These are phyloP conservation scores for Tetrahymena borealis DNA, from an alignment of 73 alveolate species.

Conservation along the genomic window DNA sequence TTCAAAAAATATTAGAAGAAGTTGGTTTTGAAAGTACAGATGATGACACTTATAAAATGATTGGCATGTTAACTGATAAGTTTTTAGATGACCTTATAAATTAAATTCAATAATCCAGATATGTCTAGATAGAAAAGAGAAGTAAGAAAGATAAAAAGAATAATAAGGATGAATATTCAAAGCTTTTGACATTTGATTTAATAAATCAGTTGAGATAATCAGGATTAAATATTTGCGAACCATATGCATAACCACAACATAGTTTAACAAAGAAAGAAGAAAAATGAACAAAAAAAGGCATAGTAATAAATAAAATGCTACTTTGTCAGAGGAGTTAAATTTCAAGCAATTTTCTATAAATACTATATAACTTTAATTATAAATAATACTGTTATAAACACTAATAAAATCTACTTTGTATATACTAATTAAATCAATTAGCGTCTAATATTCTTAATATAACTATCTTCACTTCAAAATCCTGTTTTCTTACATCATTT, in stretches of 20 bases:
- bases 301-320: not conserved
- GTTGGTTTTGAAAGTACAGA: not conserved
- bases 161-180: not conserved
- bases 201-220: not conserved
- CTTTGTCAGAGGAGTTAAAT: no score
- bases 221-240: not conserved
- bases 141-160: not conserved
- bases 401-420: no score
- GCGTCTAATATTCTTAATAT: no score
- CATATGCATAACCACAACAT: not conserved
- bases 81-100: not conserved
- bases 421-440: no score
- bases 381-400: no score
- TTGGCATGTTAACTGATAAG: not conserved
- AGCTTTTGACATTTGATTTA: not conserved
- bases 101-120: not conserved
- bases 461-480: no score
- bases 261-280: not conserved
- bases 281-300: not conserved
- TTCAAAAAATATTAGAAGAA: not conserved
- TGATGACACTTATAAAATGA: not conserved
- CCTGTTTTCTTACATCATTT: no score
- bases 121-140: not conserved
- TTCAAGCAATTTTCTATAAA: no score
- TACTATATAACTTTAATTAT: no score